Evolutionary conservation across 2,329 filamentous ascomycete species (phyloP).

Genomic region (Colletotrichum sp.): DNA sequence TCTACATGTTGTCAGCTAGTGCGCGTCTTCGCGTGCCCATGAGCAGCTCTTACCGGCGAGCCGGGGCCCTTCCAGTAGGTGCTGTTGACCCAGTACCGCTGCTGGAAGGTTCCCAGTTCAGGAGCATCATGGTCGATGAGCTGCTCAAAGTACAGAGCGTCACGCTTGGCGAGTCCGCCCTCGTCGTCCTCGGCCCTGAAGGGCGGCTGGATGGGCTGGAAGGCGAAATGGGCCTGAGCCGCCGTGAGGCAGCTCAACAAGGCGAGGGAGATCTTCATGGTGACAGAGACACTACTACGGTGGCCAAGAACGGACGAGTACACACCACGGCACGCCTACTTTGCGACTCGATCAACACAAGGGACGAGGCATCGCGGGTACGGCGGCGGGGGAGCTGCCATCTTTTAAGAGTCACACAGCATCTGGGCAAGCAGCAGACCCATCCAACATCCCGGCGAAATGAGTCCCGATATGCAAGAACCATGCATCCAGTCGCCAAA

Average conservation of each 20-base stretch:
- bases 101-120: conserved; percentile 39
- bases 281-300: neutral
- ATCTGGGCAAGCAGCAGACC: neutral
- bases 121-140: conserved; percentile 64
- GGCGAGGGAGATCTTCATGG: conserved; percentile 13
- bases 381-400: neutral
- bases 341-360: neutral
- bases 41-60: conserved; percentile 47
- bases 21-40: neutral
- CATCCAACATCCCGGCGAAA: neutral
- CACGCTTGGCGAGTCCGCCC: conserved; percentile 2
- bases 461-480: neutral
- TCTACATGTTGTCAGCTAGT: conserved; percentile 28
- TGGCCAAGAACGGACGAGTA: neutral
- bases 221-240: neutral
- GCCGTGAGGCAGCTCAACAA: conserved; percentile 4
- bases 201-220: conserved; percentile 4
- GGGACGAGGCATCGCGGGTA: neutral
- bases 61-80: conserved; percentile 58
- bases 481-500: neutral
- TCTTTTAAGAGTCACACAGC: neutral
- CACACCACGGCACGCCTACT: neutral
- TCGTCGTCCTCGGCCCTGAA: neutral
- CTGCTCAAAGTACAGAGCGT: conserved; percentile 48
- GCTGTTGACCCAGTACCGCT: conserved; percentile 58